These are phyloP conservation scores for Schwanniomyces vanrijiae DNA, from an alignment of 805 yeast genomes.

Conservation along the genomic window DNA sequence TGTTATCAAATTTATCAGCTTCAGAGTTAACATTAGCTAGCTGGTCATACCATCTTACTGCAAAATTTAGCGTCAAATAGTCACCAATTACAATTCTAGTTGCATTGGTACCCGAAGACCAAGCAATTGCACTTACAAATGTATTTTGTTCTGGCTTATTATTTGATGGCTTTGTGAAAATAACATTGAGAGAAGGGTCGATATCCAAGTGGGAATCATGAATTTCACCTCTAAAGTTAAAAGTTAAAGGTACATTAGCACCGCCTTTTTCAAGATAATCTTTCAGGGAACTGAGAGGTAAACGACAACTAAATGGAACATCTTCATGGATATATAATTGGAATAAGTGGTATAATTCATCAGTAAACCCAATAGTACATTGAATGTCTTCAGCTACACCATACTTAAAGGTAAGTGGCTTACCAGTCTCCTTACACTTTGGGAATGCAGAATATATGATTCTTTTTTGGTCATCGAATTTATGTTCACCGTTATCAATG, in stretches of 20 bases:
- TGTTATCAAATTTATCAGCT: conserved; percentile 8
- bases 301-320: conserved; percentile 68
- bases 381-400: conserved; percentile 50
- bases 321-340: conserved; percentile 79
- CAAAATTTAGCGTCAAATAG: conserved; percentile 52
- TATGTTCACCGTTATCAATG: conserved; percentile 76
- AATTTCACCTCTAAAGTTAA: conserved; percentile 65
- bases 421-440: conserved; percentile 61
- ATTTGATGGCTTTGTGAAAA: conserved; percentile 41
- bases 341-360: conserved; percentile 68
- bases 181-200: conserved; percentile 55
- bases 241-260: conserved; percentile 56
- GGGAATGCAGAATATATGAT: conserved; percentile 63
- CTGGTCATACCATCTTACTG: conserved; percentile 55
- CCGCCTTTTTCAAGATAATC: conserved; percentile 43
- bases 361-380: conserved; percentile 63
- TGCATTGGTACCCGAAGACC: conserved; percentile 60
- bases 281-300: conserved; percentile 50
- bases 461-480: conserved; percentile 59
- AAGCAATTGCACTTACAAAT: conserved; percentile 56
- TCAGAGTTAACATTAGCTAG: conserved; percentile 19
- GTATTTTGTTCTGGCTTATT: conserved; percentile 32
- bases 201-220: conserved; percentile 69
- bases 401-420: conserved; percentile 56
- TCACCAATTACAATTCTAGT: conserved; percentile 69